These are phyloP conservation scores for Pneumocystis canis DNA, from an alignment of 1,139 yeast species.

Conservation along the genomic window DNA sequence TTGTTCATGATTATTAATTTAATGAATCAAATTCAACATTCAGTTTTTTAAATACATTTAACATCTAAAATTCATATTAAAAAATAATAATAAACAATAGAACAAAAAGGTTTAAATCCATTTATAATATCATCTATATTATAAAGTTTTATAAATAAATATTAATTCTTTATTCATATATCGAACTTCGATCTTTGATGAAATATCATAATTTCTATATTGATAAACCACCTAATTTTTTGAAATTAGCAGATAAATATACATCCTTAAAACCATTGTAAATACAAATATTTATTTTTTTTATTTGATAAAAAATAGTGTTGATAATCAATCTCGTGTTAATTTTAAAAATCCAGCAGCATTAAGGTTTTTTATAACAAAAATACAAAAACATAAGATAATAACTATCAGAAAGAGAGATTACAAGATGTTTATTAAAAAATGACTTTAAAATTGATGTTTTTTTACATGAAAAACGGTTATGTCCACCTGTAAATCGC, in stretches of 20 bases:
- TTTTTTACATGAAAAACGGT: constrained; percentile 12
- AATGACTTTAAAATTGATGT: constrained; percentile 14
- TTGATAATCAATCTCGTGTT: constrained; percentile 4
- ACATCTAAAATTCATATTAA: not conserved
- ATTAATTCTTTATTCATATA: not conserved
- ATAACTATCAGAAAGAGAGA: constrained; percentile 7
- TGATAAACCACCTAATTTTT: constrained; percentile 7
- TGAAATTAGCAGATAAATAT: constrained; percentile 2
- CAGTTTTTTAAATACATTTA: not conserved
- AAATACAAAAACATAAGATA: not conserved
- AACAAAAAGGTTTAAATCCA: not conserved
- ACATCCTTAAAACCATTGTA: constrained; percentile 6
- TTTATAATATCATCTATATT: not conserved
- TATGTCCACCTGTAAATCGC: constrained; percentile 17
- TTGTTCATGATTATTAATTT: not conserved
- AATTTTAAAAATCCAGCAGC: constrained; percentile 16
- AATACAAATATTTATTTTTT: not conserved
- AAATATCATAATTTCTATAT: not conserved
- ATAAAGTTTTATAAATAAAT: no score
- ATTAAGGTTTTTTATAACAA: constrained; percentile 7
- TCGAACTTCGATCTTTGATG: not conserved
- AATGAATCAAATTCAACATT: not conserved
- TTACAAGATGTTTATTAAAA: constrained; percentile 14
- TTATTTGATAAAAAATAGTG: not conserved
- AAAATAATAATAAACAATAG: not conserved